Percentiles rank a stretch among this genome's conserved stretches.
phyloP scores from a whole-genome alignment of 2,329 filamentous ascomycete species.

The Claviceps maximensis region DNA sequence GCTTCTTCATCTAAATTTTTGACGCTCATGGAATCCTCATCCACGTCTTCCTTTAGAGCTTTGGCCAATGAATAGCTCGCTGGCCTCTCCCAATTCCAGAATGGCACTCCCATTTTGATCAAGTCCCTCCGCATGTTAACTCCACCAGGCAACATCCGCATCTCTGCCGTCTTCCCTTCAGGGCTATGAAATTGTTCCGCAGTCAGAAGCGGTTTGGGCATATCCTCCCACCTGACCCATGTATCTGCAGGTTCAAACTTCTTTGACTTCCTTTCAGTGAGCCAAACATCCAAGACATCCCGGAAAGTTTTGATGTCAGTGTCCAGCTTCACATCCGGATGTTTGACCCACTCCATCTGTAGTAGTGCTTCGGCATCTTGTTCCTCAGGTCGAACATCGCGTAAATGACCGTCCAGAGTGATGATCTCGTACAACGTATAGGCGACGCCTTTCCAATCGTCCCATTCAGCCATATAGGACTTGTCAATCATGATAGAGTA shows the following conservation, averaged over 20 bases:
- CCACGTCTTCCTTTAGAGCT: neutral
- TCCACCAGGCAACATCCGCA: neutral
- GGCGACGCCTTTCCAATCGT: constrained; percentile 20
- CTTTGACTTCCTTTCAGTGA: neutral
- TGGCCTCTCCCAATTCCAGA: constrained; percentile 1
- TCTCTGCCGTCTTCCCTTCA: neutral
- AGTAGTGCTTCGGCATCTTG: constrained; percentile 11
- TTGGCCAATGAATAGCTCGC: neutral
- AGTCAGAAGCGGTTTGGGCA: neutral
- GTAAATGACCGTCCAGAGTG: constrained; percentile 15
- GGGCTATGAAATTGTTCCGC: neutral
- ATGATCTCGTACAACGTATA: constrained; percentile 25
- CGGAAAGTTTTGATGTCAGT: constrained; percentile 16
- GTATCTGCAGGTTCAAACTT: neutral
- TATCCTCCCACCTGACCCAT: neutral
- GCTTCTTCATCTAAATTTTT: neutral
- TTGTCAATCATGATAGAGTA: constrained; percentile 10
- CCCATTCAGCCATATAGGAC: neutral
- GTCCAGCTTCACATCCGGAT: constrained; percentile 20
- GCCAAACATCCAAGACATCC: constrained; percentile 15
- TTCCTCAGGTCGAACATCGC: constrained; percentile 13
- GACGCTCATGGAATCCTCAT: neutral
- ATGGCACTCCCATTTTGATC: neutral
- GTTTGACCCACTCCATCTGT: constrained; percentile 16
- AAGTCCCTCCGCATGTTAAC: neutral